Evolutionary conservation across 345 rosid genomes (phyloP).

Genomic region (Syzygium aromaticum): DNA sequence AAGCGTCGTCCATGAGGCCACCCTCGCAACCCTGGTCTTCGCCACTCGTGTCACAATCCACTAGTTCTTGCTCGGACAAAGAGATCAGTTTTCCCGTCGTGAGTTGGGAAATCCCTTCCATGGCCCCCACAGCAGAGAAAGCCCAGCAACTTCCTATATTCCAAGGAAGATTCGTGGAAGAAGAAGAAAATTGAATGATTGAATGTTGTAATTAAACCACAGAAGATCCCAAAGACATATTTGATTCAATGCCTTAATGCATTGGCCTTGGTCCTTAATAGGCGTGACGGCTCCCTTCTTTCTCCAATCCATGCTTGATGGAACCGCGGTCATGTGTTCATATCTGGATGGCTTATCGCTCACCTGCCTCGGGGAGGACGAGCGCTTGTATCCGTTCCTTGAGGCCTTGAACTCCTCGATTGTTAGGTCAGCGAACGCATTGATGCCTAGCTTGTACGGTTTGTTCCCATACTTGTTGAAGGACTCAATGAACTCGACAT

Average conservation of each 20-base stretch:
- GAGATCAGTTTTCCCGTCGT: constrained; percentile 8
- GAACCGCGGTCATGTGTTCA: background rate
- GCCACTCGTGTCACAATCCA: constrained; percentile 15
- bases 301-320: constrained; percentile 21
- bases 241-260: constrained; percentile 6
- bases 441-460: constrained; percentile 28
- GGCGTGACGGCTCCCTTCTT: constrained; percentile 19
- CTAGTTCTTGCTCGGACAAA: constrained; percentile 21
- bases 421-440: constrained; percentile 23
- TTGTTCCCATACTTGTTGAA: constrained; percentile 9
- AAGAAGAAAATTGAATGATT: background rate
- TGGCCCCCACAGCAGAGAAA: constrained; percentile 13
- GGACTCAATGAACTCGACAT: constrained; percentile 20
- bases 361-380: too few relatives aligned
- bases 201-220: background rate
- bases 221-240: background rate
- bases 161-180: background rate
- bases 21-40: constrained; percentile 19
- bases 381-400: constrained; percentile 4
- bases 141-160: constrained; percentile 18
- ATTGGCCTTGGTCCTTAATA: constrained; percentile 24
- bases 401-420: constrained; percentile 14
- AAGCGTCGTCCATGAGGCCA: constrained; percentile 19
- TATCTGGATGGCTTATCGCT: background rate
- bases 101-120: constrained; percentile 7